Evolutionary conservation across 2,329 filamentous ascomycete genomes (phyloP), one percentile per base, ranked within the genome.

Genomic region (Geosmithia putterillii): DNA sequence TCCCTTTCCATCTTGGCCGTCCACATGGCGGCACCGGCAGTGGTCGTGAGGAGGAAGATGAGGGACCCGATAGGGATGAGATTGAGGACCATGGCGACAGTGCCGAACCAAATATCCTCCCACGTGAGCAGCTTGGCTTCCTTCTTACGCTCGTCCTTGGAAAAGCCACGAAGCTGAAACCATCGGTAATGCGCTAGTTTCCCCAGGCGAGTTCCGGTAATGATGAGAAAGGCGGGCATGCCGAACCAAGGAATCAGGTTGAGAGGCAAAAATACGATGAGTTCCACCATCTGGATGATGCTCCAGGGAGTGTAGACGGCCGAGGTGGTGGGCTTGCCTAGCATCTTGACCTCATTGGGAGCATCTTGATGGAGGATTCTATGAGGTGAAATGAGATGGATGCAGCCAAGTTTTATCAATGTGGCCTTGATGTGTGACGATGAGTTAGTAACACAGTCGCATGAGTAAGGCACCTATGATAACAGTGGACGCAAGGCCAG

Each of bases 61-160:
- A 98, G 94, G n/a, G 85, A 94, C 41, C 95, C 63, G 12, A 90
- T 73, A 1, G 92, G 92, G 8, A 95, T 72, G n/a, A 96, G 73
- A 63, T 95, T 86, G 22, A 96, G 63, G 7, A 87, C 60, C 66
- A 95, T 77, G 41, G 88, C 86, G 4, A 92, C 72, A 1, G 84
- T 86, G 15, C 92, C 92, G 56, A 96, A 95, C 86, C 86, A 94
- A 14, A 87, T 81, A 58, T 95, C 96, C 46, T 92, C 85, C 76
- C 86, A 85, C 48, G 76, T 70, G 43, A 83, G 73, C 38, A 68
- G 69, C 46, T 71, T 72, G 22, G 90, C 75, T 52, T 84, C 86
- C 22, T 67, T 67, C 53, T 86, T 86, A 49, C 79, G 73, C 56
- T 94, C 76, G 52, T 83, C 79, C 59, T 81, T 87, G 36, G 74